Evolutionary conservation across 352 stramenopile genomes (phyloP).

Genomic region (Blastocystis sp.): DNA sequence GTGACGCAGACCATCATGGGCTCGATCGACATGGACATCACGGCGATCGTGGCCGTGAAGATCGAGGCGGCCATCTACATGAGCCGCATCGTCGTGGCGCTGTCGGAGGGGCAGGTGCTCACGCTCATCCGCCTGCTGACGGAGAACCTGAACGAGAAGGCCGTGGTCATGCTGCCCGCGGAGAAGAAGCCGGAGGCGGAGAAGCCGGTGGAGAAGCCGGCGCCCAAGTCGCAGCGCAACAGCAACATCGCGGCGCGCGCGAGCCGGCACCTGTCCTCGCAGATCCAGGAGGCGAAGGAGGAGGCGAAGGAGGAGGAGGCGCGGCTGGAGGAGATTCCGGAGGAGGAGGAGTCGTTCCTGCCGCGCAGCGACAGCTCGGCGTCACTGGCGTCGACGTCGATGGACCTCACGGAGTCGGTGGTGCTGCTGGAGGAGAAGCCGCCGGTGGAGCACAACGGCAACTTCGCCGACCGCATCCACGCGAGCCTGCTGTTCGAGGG

Average conservation of each 20-base stretch:
- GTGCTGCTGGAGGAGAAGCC: constrained; percentile 29
- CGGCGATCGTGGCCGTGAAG: constrained; percentile 40
- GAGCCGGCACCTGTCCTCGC: constrained; percentile 22
- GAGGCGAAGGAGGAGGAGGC: constrained; percentile 13
- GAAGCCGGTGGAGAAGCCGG: not conserved
- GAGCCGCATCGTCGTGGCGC: constrained; percentile 33
- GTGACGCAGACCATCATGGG: constrained; percentile 52
- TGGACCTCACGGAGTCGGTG: constrained; percentile 12
- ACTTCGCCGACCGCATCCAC: constrained; percentile 56
- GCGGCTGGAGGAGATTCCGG: not conserved
- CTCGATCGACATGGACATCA: constrained; percentile 39
- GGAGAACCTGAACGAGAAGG: constrained; percentile 47
- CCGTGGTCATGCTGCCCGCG: constrained; percentile 2
- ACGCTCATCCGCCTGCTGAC: constrained; percentile 55
- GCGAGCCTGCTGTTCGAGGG: constrained; percentile 43
- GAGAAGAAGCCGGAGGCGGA: not conserved
- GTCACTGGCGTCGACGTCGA: not conserved
- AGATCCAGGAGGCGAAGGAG: constrained; percentile 18
- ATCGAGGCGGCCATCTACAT: constrained; percentile 13
- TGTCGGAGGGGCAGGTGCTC: constrained; percentile 53
- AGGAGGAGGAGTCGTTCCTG: constrained; percentile 19
- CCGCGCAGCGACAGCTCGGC: not conserved
- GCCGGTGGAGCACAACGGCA: constrained; percentile 29
- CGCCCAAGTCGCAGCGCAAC: not conserved
- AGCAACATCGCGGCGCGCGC: not conserved